phyloP scores from a whole-genome alignment of 495 filamentous ascomycete genomes.

The Neurospora discreta region DNA sequence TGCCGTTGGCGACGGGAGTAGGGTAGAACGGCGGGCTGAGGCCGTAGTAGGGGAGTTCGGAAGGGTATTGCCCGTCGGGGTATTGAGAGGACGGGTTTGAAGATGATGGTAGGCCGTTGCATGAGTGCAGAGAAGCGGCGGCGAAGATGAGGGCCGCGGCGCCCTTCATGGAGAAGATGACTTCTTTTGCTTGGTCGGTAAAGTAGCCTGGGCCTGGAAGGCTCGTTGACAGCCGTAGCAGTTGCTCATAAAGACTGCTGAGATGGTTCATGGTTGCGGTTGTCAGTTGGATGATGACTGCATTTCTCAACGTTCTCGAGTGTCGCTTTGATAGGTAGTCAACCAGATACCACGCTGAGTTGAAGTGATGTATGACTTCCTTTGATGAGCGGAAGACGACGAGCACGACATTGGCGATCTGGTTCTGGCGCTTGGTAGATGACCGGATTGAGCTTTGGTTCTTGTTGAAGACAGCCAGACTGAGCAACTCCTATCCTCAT shows the following conservation, averaged over 20 bases:
- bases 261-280: not conserved
- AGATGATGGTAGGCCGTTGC: not conserved
- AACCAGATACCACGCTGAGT: not conserved
- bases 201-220: not conserved
- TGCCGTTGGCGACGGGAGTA: slow-evolving; percentile 40
- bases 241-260: not conserved
- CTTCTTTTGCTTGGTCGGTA: slow-evolving; percentile 2
- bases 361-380: not conserved
- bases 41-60: slow-evolving; percentile 22
- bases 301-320: not conserved
- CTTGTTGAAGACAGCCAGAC: not conserved
- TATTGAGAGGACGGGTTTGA: not conserved
- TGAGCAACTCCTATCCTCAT: not conserved
- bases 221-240: not conserved
- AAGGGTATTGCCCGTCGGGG: not conserved
- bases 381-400: not conserved
- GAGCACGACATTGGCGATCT: not conserved
- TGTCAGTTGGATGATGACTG: not conserved
- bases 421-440: not conserved
- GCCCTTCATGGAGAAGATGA: slow-evolving; percentile 8
- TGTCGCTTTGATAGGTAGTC: not conserved
- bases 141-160: slow-evolving; percentile 11
- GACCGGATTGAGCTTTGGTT: not conserved
- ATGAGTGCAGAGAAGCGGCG: not conserved
- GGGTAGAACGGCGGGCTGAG: slow-evolving; percentile 41